Conservation (phyloP, 2,329 filamentous ascomycete genomes). For the Ustilaginoidea virens region DNA sequence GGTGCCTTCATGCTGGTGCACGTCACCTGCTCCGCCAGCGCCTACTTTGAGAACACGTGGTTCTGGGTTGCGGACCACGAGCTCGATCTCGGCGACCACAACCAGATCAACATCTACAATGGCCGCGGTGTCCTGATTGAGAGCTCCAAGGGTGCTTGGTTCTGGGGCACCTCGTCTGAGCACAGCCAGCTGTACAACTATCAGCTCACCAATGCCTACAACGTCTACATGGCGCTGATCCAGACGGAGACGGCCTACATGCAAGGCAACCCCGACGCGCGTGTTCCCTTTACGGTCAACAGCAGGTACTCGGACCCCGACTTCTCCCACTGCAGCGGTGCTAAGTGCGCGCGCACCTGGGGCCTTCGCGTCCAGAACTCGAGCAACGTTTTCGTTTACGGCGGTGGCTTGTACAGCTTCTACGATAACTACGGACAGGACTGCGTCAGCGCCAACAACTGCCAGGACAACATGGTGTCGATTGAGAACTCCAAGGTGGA, state of each 20-base stretch:
- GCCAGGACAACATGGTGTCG: slow-evolving; percentile 65
- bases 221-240: slow-evolving; percentile 69
- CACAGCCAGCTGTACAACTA: slow-evolving; percentile 66
- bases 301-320: slow-evolving; percentile 48
- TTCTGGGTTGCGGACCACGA: slow-evolving; percentile 87
- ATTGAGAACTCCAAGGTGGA: slow-evolving; percentile 52
- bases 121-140: slow-evolving; percentile 74
- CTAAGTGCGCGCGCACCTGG: slow-evolving; percentile 58
- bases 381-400: slow-evolving; percentile 51
- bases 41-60: slow-evolving; percentile 82
- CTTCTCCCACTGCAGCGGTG: slow-evolving; percentile 42
- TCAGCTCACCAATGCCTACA: slow-evolving; percentile 60
- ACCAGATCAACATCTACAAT: slow-evolving; percentile 77
- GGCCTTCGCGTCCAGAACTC: slow-evolving; percentile 58
- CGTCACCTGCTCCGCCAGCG: slow-evolving; percentile 43
- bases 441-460: slow-evolving; percentile 51
- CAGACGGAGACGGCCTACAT: slow-evolving; percentile 86
- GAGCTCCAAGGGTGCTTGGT: slow-evolving; percentile 58
- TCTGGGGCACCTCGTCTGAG: slow-evolving; percentile 61
- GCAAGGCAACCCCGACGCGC: slow-evolving; percentile 66
- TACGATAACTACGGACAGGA: slow-evolving; percentile 67
- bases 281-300: slow-evolving; percentile 47
- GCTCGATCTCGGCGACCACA: slow-evolving; percentile 57
- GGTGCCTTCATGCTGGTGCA: slow-evolving; percentile 60
- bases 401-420: slow-evolving; percentile 66